Percentiles rank a stretch among this genome's conserved stretches.
Conservation (phyloP, 177 flowering plant genomes). For the Tripterygium wilfordii region DNA sequence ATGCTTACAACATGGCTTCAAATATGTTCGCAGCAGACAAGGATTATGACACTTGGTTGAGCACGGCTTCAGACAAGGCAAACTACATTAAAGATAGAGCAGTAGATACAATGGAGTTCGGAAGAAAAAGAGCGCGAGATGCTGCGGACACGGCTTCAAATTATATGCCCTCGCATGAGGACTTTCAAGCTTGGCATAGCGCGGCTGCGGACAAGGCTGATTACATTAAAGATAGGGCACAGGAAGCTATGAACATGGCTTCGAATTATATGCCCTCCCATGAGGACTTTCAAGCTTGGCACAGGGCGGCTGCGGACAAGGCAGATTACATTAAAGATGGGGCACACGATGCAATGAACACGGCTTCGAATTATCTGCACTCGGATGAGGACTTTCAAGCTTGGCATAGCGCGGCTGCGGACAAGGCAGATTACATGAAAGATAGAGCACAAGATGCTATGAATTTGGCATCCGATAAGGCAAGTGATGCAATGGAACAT, state of each 20-base stretch:
- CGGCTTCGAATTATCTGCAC: not conserved
- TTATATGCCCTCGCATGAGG: not conserved
- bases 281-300: too few relatives aligned
- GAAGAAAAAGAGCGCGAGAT: not conserved
- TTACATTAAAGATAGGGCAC: not conserved
- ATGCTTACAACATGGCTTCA: not conserved
- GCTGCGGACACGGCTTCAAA: not conserved
- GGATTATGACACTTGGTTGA: not conserved
- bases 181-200: not conserved
- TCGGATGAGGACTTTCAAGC: too few relatives aligned
- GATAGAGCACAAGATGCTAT: not conserved
- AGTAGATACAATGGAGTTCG: conserved; percentile 2
- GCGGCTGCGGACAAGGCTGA: not conserved
- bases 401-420: not conserved
- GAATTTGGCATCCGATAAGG: not conserved
- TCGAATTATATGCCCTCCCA: too few relatives aligned
- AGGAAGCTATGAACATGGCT: too few relatives aligned
- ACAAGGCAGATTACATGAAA: not conserved
- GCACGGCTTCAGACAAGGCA: conserved; percentile 10
- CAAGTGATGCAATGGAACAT: not conserved
- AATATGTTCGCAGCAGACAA: not conserved
- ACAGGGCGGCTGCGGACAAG: too few relatives aligned
- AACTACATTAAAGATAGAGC: conserved; percentile 3
- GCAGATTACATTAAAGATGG: not conserved
- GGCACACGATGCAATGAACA: not conserved